Base-by-base conservation (phyloP, 306 rosid genomes). In the Mimosa pudica region DNA sequence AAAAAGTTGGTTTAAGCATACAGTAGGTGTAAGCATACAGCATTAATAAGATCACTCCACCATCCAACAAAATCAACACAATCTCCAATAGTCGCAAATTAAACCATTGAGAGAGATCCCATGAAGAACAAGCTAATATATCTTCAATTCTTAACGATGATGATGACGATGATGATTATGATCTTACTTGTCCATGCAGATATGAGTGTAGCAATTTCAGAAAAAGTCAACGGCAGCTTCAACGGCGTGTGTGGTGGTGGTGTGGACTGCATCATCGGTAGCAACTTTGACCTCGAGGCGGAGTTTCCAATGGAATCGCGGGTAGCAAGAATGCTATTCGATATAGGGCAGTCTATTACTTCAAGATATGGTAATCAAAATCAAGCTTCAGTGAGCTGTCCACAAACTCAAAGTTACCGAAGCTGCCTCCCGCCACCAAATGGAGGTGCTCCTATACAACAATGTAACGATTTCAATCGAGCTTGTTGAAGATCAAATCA, bases 291-390 rank as follows among this genome's bases (percentile, higher is more conserved):
- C 14, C 63, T 63, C 42, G 86, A 85, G 1, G 75, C 77, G 2
- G 86, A 86, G 6, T 79, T 79, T 64, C 76, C 62, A 1, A 17
- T 82, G 41, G 60, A 79, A 5, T 83, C 85, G 4, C 89, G 78
- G 13, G 41, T 10, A 0, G 81, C 81, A 0, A 77, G 89, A 42
- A 80, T 86, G 85, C 89, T 86, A 4, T 77, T 42, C 36, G 75
- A 77, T 69, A 0, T 52, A 4, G 54, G 73, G 8, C 9, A 38
- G 10, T 46, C 83, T 1, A 1, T 11, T 5, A 12, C 73, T 2
- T 82, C 81, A 32, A 68, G 8, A 61, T 20, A 79, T 0, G 80
- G 62, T 11, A 86, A 76, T 18, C 1, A 1, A 0, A 82, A 77
- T 45, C 77, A 38, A 20, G 60, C 75, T 52, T 2, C 86, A 30